These are phyloP conservation scores for Sanghuangporus weigelae DNA, from an alignment of 1,284 basidiomycete species.

Conservation along the genomic window DNA sequence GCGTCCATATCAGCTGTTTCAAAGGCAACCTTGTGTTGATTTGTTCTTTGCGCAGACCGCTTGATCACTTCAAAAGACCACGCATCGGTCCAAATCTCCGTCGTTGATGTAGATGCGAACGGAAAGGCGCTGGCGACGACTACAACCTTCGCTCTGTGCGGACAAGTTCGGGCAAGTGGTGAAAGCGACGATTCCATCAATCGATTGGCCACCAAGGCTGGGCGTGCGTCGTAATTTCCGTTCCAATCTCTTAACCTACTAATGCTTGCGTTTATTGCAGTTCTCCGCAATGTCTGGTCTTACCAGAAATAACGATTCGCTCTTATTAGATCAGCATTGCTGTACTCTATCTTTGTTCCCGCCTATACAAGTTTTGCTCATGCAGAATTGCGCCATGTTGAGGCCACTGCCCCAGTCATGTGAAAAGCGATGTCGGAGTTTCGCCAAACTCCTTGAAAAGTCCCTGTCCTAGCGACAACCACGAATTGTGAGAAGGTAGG, in stretches of 20 bases:
- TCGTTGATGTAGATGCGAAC: slow-evolving; percentile 92
- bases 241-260: slow-evolving; percentile 12
- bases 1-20: slow-evolving; percentile 32
- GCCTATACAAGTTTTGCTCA: neutral
- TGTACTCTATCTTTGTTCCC: neutral
- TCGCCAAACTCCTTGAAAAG: no score
- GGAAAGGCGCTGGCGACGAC: slow-evolving; percentile 86
- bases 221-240: slow-evolving; percentile 61
- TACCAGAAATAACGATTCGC: slow-evolving; percentile 26
- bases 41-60: slow-evolving; percentile 55
- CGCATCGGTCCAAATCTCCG: slow-evolving; percentile 94
- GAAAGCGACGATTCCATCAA: slow-evolving; percentile 98
- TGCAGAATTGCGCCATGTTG: neutral
- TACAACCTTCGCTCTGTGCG: slow-evolving; percentile 92
- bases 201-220: slow-evolving; percentile 92
- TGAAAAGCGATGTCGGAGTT: no score
- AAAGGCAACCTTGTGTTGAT: slow-evolving; percentile 7
- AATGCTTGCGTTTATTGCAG: slow-evolving; percentile 14
- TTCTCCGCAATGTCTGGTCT: slow-evolving; percentile 28
- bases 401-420: neutral
- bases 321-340: neutral
- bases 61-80: slow-evolving; percentile 99
- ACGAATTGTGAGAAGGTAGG: no score
- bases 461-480: no score
- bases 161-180: slow-evolving; percentile 89